Evolutionary conservation across 2,329 filamentous ascomycete genomes (phyloP).

Genomic region (Cercospora berteroae): DNA sequence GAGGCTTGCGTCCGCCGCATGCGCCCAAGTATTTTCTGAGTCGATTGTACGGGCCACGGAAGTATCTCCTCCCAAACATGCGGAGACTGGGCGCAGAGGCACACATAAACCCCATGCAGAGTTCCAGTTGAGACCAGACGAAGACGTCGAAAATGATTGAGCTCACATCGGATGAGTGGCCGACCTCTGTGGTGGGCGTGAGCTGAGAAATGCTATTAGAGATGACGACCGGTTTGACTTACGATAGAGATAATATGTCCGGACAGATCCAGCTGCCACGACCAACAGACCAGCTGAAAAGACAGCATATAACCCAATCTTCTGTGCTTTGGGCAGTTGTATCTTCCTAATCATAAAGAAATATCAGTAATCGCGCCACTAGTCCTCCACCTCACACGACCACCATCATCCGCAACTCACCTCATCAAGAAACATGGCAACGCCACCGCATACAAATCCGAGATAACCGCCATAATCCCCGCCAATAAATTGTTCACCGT

Average conservation of each 20-base stretch:
- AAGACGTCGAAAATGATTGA: conserved; percentile 36
- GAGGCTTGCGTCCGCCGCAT: not conserved
- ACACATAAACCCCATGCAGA: conserved; percentile 45
- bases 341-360: conserved; percentile 34
- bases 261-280: conserved; percentile 34
- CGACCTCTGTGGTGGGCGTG: conserved; percentile 6
- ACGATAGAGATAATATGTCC: conserved; percentile 36
- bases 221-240: not conserved
- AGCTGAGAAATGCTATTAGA: not conserved
- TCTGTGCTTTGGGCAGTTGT: conserved; percentile 45
- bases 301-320: conserved; percentile 46
- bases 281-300: conserved; percentile 33
- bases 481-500: conserved; percentile 40
- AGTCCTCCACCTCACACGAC: not conserved
- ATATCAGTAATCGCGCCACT: conserved; percentile 42
- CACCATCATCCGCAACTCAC: conserved; percentile 24
- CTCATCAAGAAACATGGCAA: conserved; percentile 47
- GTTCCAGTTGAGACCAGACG: conserved; percentile 44
- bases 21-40: not conserved
- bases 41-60: conserved; percentile 6
- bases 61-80: conserved; percentile 14
- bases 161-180: conserved; percentile 13
- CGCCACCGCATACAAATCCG: conserved; percentile 42
- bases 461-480: conserved; percentile 41
- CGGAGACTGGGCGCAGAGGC: conserved; percentile 45